Conservation (phyloP, 139 green algal species). For the Ulvella scutata region DNA sequence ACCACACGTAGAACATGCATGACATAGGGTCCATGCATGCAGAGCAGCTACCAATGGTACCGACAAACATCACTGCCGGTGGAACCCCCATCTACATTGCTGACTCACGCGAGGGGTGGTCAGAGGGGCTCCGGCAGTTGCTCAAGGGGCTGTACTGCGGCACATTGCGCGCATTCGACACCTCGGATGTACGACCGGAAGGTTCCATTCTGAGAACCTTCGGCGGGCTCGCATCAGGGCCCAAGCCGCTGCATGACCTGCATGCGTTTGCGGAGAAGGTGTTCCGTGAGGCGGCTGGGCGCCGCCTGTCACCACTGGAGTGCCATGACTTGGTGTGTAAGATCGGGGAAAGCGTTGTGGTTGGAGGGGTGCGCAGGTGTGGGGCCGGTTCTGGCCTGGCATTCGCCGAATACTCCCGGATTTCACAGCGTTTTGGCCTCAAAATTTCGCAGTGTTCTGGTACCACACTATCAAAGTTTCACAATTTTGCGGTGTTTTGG, state of each 20-base stretch:
- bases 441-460: too few relatives aligned
- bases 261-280: slow-evolving; percentile 21
- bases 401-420: too few relatives aligned
- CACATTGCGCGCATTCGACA: slow-evolving; percentile 13
- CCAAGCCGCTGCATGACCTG: slow-evolving; percentile 22
- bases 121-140: slow-evolving; percentile 16
- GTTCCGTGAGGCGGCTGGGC: slow-evolving; percentile 11
- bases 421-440: too few relatives aligned
- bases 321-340: slow-evolving; percentile 29
- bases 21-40: background rate
- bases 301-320: slow-evolving; percentile 20
- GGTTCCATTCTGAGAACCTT: slow-evolving; percentile 23
- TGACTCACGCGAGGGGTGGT: slow-evolving; percentile 25
- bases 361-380: slow-evolving; percentile 22
- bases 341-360: slow-evolving; percentile 24
- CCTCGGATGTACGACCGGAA: slow-evolving; percentile 16
- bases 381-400: background rate
- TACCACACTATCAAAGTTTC: too few relatives aligned
- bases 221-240: slow-evolving; percentile 19
- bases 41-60: slow-evolving; percentile 17
- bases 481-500: too few relatives aligned
- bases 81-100: slow-evolving; percentile 9
- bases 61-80: background rate
- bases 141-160: slow-evolving; percentile 22
- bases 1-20: too few relatives aligned